Evolutionary conservation across 805 yeast species (phyloP), one percentile per base, ranked within the genome.

Genomic region (Kodamaea restingae): DNA sequence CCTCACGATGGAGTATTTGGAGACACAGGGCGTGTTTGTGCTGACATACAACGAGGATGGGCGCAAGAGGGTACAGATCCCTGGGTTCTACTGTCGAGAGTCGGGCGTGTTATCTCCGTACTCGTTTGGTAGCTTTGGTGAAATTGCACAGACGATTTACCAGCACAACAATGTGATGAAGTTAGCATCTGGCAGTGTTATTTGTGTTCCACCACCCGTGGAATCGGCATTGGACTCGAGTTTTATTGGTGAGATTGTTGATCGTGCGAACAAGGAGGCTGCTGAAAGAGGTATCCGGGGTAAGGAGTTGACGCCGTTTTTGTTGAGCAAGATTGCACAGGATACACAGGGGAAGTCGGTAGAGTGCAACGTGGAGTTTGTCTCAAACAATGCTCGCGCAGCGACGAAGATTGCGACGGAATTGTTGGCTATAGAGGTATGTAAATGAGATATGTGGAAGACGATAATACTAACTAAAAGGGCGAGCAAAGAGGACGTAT

Each of bases 21-120:
- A 88, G 58, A 88, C 96, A 0, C 88, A 87, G 60, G 96, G 96
- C 10, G 95, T 88, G 1, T 83, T 82, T 50, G 95, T 88, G 7
- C 75, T 82, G 4, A 88, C 96, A 0, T 62, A 60, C 43, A 80
- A 81, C 10, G 75, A 75, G 5, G 49, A 48, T 9, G 77, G 78
- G 0, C 61, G 74, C 3, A 64, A 8, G 7, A 12, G 12, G 11
- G 52, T 64, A 21, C 58, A 65, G 36, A 68, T 88, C 15, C 96
- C 96, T 0, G 96, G 96, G 0, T 88, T 88, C 50, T 88, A 82
- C 58, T 74, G 85, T 15, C 64, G 86, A 32, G 85, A 83, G 44
- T 83, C 95, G 1, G 90, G 91, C 1, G 76, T 81, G 3, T 47
- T 48, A 35, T 82, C 93, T 1, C 95, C 95, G 0, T 84, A 76